Conservation (phyloP, 192 early-diverging fungal genomes). For the Funneliformis mosseae region DNA sequence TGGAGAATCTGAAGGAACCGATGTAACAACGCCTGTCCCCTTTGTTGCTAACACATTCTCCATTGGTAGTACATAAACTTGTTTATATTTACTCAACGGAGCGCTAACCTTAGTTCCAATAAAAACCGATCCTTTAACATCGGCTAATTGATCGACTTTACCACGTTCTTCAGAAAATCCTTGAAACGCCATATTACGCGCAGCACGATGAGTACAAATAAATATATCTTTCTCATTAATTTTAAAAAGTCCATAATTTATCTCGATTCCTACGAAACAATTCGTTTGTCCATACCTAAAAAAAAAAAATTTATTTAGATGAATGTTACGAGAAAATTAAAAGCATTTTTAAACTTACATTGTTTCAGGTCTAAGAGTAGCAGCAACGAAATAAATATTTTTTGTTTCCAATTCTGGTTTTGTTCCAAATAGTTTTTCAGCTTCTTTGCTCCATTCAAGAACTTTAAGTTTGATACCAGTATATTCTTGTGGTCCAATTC, state of each 20-base stretch:
- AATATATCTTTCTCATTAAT: constrained; percentile 80
- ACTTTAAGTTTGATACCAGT: constrained; percentile 94
- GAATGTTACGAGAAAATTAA: neutral
- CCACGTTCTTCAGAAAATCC: constrained; percentile 75
- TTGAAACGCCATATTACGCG: constrained; percentile 98
- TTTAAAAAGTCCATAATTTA: constrained; percentile 89
- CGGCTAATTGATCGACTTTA: constrained; percentile 66
- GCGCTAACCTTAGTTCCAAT: constrained; percentile 90
- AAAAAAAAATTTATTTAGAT: neutral
- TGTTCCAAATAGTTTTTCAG: constrained; percentile 46
- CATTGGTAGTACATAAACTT: constrained; percentile 96
- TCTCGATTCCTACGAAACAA: constrained; percentile 91
- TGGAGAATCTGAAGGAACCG: constrained; percentile 98
- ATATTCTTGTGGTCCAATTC: constrained; percentile 92
- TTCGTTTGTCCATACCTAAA: constrained; percentile 95
- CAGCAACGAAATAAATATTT: constrained; percentile 89
- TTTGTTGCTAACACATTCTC: constrained; percentile 93
- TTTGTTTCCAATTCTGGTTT: constrained; percentile 67
- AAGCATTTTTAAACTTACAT: constrained; percentile 57
- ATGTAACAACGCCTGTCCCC: constrained; percentile 98
- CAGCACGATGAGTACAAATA: constrained; percentile 89
- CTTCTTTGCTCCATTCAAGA: constrained; percentile 60
- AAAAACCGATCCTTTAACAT: constrained; percentile 76
- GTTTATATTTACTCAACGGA: constrained; percentile 75
- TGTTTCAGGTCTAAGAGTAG: constrained; percentile 96